Conservation (phyloP, 805 yeast species). For the Candida ulmi region DNA sequence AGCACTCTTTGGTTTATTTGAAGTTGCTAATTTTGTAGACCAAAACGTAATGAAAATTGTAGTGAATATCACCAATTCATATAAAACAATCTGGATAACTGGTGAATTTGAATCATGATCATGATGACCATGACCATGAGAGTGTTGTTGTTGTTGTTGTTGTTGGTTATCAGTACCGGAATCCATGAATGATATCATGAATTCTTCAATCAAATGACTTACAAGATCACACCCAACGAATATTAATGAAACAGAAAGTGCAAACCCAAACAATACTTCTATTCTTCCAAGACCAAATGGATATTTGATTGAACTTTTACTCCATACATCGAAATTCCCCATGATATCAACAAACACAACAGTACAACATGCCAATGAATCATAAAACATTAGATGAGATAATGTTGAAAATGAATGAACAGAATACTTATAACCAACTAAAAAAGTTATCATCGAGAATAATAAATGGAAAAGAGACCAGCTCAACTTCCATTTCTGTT, state of each 20-base stretch:
- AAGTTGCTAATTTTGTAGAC: slow-evolving; percentile 22
- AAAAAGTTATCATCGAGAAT: slow-evolving; percentile 50
- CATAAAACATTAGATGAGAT: slow-evolving; percentile 85
- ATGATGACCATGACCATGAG: slow-evolving; percentile 23
- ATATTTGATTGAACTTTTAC: slow-evolving; percentile 66
- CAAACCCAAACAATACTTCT: slow-evolving; percentile 85
- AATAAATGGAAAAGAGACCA: slow-evolving; percentile 58
- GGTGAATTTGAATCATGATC: slow-evolving; percentile 12
- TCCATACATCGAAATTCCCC: slow-evolving; percentile 94
- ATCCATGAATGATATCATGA: slow-evolving; percentile 36
- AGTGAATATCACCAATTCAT: slow-evolving; percentile 23
- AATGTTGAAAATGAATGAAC: slow-evolving; percentile 65
- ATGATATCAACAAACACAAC: slow-evolving; percentile 70
- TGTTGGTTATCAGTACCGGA: slow-evolving; percentile 7
- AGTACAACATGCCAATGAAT: slow-evolving; percentile 69
- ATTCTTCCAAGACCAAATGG: slow-evolving; percentile 94
- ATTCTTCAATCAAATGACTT: slow-evolving; percentile 82
- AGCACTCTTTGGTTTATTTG: slow-evolving; percentile 1
- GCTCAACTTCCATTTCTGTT: slow-evolving; percentile 51
- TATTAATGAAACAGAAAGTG: slow-evolving; percentile 73
- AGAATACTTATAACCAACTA: slow-evolving; percentile 51
- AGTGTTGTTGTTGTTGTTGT: too few relatives aligned
- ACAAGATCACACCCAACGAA: slow-evolving; percentile 89
- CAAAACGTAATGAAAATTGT: slow-evolving; percentile 27
- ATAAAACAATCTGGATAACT: slow-evolving; percentile 20